These are phyloP conservation scores for Lipomyces japonicus DNA, from an alignment of 805 yeast species.

Conservation along the genomic window DNA sequence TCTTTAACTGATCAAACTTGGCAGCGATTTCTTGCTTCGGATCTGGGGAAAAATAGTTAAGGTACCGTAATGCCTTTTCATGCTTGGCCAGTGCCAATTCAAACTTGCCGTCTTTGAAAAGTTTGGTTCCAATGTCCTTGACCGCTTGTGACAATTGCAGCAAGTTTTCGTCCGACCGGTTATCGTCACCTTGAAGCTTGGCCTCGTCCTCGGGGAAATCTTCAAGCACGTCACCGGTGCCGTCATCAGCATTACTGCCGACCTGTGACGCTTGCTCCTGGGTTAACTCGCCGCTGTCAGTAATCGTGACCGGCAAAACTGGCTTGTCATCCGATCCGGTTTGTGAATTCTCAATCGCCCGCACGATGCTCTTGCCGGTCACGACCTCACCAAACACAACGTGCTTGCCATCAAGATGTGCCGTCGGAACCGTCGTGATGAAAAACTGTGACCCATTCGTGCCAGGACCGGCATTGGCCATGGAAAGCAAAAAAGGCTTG, in stretches of 20 bases:
- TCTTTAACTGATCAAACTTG: constrained; percentile 45
- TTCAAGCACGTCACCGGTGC: constrained; percentile 79
- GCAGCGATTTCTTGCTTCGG: constrained; percentile 34
- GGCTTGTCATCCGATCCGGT: constrained; percentile 74
- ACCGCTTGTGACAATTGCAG: constrained; percentile 60
- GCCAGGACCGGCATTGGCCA: constrained; percentile 96
- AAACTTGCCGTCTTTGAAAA: constrained; percentile 62
- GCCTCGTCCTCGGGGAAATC: constrained; percentile 70
- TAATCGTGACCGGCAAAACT: constrained; percentile 59
- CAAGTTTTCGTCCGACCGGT: constrained; percentile 57
- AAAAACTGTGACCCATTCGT: constrained; percentile 97
- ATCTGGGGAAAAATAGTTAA: constrained; percentile 70
- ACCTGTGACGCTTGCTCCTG: constrained; percentile 47
- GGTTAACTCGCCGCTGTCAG: constrained; percentile 71
- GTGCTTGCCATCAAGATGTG: constrained; percentile 93
- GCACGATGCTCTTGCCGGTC: constrained; percentile 34
- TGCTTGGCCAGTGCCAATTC: constrained; percentile 62
- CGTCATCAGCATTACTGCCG: constrained; percentile 49
- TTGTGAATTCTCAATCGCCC: constrained; percentile 67
- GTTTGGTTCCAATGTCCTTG: constrained; percentile 75
- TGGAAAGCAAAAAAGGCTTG: constrained; percentile 80
- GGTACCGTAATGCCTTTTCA: constrained; percentile 63
- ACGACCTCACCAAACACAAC: constrained; percentile 92
- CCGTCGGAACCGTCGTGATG: constrained; percentile 87
- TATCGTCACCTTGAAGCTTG: constrained; percentile 47